Evolutionary conservation across 2,329 filamentous ascomycete genomes (phyloP), one percentile per base, ranked within the genome.

Genomic region (Fusarium sp.): DNA sequence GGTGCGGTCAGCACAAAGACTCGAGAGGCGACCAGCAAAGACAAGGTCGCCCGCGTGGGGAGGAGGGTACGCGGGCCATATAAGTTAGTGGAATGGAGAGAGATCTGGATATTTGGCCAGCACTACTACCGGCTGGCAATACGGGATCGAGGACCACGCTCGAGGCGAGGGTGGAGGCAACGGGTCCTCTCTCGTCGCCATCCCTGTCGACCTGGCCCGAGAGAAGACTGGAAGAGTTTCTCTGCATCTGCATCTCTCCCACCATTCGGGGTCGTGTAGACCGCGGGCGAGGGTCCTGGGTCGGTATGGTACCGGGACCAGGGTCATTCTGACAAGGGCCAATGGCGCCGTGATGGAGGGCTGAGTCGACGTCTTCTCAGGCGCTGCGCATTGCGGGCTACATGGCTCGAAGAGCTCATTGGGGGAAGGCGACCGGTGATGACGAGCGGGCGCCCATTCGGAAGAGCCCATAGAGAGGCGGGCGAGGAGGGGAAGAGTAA

Each of bases 51-150:
- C 62, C 73, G 66, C 62, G 69, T 65, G 67, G 62, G 55, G 66
- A 65, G 72, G 74, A 73, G 75, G 76, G 75, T 44, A 64, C 46
- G 61, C 56, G 61, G 74, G 63, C 34, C 70, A 78, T 79, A 78
- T 75, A 75, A 78, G 75, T 72, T 75, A 71, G 60, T 43, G 47
- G 43, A 60, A 70, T 62, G 51, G 60, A 69, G 57, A 66, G 63
- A 73, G 64, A 73, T 65, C 40, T 70, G 44, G 55, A 67, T 63
- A 65, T 55, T 60, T 58, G 64, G 41, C 46, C 46, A 68, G 40
- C 34, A 60, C 57, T 61, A 71, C 65, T 71, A 63, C 65, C 65
- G 57, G 55, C 56, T 62, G 51, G 51, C 53, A 60, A 65, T 60
- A 66, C 60, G 60, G 55, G 43, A 65, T 65, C 56, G 52, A 71